Evolutionary conservation across 2,329 filamentous ascomycete species (phyloP), one percentile per base, ranked within the genome.

Genomic region (Diaporthe eres): DNA sequence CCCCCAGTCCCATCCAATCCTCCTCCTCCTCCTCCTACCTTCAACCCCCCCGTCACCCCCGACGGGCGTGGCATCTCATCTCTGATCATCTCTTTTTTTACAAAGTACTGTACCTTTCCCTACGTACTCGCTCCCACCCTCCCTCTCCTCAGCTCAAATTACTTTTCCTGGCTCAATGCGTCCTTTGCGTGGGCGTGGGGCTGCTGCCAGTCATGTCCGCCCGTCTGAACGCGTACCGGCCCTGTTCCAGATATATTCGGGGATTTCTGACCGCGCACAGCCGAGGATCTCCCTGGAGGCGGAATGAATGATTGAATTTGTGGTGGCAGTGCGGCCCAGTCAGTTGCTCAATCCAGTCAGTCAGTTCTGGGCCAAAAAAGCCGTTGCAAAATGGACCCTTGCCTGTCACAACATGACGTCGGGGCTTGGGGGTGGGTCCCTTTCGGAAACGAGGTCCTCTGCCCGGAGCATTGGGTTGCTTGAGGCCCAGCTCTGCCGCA

Each of bases 401-500:
- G 71, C 71, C 71, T 73, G 71, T 73, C 71, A 55, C 58, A 63
- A 42, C 39, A 72, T 63, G 39, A 72, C 60, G 51, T 51, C 34
- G 60, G 71, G 58, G 71, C 47, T 39, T 39, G 44, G 57, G 57
- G 47, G 65, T 68, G 65, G 65, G 53, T 68, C 65, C 31, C 47
- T 25, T 25, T 73, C 49, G 51, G 55, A 71, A 71, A 71, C 68
- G 51, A 57, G 55, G 17, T 34, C 53, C 25, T 57, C 42, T 71
- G 65, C 65, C 68, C 53, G 42, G 51, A 47, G 68, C 39, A 44
- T 71, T 71, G 68, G 68, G 39, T 71, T 57, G 53, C 51, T 47
- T 13, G 68, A 44, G 53, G 9, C 53, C 63, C 63, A 53, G 63
- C 63, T 68, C 47, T 53, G 47, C 63, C 47, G 15, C 65, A 68